These are phyloP conservation scores for Aaosphaeria pasadenensis DNA, from an alignment of 2,329 filamentous ascomycete species.

Conservation along the genomic window DNA sequence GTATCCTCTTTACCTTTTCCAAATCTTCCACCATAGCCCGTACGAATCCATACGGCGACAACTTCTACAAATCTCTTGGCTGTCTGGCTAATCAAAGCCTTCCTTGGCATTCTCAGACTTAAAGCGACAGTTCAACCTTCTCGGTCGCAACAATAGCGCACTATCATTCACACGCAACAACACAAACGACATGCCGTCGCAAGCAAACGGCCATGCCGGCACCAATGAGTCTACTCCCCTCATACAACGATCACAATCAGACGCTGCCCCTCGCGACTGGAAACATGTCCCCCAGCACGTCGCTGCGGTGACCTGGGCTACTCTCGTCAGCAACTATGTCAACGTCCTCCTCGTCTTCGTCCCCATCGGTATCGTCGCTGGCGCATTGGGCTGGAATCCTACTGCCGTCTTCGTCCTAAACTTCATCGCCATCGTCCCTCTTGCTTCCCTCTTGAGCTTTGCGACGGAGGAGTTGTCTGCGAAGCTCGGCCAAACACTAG, in stretches of 20 bases:
- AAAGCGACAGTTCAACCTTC: constrained; percentile 30
- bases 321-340: constrained; percentile 53
- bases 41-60: not conserved
- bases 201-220: not conserved
- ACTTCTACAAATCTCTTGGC: not conserved
- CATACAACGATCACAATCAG: constrained; percentile 5
- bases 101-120: constrained; percentile 26
- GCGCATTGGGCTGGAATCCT: constrained; percentile 60
- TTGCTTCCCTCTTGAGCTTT: constrained; percentile 71
- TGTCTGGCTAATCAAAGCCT: constrained; percentile 21
- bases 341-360: constrained; percentile 74
- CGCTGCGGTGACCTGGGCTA: constrained; percentile 39
- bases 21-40: not conserved
- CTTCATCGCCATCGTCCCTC: constrained; percentile 76
- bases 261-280: not conserved
- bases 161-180: constrained; percentile 3
- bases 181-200: constrained; percentile 20
- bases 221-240: constrained; percentile 23
- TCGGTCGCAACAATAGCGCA: constrained; percentile 21
- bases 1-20: not conserved
- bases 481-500: constrained; percentile 70
- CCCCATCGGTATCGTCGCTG: constrained; percentile 68
- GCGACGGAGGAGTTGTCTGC: constrained; percentile 74
- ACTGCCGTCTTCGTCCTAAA: constrained; percentile 72
- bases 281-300: constrained; percentile 23